phyloP scores from a whole-genome alignment of 495 filamentous ascomycete genomes.

The Xylaria cubensis region DNA sequence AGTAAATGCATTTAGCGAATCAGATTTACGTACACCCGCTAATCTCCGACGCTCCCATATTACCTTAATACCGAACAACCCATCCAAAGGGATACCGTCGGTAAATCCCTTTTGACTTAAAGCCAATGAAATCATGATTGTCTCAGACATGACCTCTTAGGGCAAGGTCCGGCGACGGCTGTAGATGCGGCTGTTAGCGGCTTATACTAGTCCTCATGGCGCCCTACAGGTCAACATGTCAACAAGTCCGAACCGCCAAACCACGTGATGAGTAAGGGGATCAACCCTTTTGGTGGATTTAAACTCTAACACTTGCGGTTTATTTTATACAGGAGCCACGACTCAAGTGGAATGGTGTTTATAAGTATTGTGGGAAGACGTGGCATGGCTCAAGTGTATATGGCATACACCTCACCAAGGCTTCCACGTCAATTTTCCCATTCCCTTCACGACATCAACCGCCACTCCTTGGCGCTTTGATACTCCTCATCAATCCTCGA shows the following conservation, averaged over 20 bases:
- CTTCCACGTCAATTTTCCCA: not conserved
- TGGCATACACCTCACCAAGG: not conserved
- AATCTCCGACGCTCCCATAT: not conserved
- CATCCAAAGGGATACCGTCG: not conserved
- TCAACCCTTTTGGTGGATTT: not conserved
- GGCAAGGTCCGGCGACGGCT: not conserved
- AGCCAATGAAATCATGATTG: not conserved
- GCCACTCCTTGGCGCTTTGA: not conserved
- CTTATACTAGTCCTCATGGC: not conserved
- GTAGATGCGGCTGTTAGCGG: conserved; percentile 7
- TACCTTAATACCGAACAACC: not conserved
- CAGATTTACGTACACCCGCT: not conserved
- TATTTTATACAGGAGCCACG: conserved; percentile 1
- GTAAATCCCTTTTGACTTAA: not conserved
- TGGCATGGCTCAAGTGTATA: not conserved
- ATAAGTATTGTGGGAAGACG: not conserved
- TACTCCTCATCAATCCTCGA: not conserved
- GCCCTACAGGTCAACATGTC: conserved; percentile 1
- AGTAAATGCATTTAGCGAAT: not conserved
- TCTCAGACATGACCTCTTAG: not conserved
- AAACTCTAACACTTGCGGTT: not conserved
- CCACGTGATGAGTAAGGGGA: not conserved
- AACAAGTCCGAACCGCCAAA: not conserved
- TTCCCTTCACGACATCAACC: not conserved
- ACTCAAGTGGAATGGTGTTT: not conserved